phyloP scores from a whole-genome alignment of 1,139 yeast species.

The Pichia sp. region DNA sequence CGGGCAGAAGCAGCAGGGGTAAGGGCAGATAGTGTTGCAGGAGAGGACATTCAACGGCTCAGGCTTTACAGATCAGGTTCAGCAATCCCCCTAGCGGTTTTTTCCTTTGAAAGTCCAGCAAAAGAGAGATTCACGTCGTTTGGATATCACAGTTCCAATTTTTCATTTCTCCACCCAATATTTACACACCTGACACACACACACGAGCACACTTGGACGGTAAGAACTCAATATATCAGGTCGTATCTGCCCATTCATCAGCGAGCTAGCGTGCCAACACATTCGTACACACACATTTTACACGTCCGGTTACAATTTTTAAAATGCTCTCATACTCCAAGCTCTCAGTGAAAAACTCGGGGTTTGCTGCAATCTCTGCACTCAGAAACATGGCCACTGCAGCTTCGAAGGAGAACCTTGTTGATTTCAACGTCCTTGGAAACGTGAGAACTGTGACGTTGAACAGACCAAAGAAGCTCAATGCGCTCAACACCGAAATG shows the following conservation, averaged over 20 bases:
- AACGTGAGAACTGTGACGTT: constrained; percentile 72
- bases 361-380: neutral
- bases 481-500: constrained; percentile 81
- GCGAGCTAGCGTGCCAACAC: too few species aligned
- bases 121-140: neutral
- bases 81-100: neutral
- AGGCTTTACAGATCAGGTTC: neutral
- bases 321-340: constrained; percentile 10
- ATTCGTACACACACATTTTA: neutral
- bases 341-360: constrained; percentile 1
- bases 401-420: constrained; percentile 34
- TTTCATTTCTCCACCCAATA: constrained; percentile 1
- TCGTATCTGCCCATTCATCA: neutral
- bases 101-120: neutral
- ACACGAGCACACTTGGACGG: neutral
- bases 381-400: constrained; percentile 24
- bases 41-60: too few species aligned
- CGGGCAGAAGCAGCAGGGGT: neutral
- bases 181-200: neutral
- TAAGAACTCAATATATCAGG: neutral
- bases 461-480: constrained; percentile 78
- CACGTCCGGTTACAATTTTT: neutral
- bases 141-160: neutral
- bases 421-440: constrained; percentile 57
- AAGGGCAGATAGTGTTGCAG: too few species aligned